phyloP scores from a whole-genome alignment of 768 basidiomycete species.

The Naganishia friedmannii region DNA sequence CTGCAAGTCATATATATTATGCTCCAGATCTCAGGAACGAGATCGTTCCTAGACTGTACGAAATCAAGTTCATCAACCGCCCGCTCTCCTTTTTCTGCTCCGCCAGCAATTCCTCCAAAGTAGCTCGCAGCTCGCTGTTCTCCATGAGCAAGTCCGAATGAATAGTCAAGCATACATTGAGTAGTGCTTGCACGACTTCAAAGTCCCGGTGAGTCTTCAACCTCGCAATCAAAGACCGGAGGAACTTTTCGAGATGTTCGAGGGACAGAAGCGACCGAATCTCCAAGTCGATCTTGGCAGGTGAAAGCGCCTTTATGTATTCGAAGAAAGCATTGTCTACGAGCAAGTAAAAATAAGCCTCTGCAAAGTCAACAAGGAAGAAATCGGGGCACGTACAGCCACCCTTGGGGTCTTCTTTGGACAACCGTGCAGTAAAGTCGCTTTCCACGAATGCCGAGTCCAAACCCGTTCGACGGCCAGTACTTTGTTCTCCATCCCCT shows the following conservation, averaged over 20 bases:
- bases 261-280: constrained; percentile 72
- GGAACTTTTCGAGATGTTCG: constrained; percentile 65
- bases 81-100: constrained; percentile 75
- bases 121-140: constrained; percentile 63
- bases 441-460: constrained; percentile 51
- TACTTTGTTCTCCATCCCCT: constrained; percentile 33
- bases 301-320: constrained; percentile 78
- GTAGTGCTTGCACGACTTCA: constrained; percentile 86
- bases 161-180: constrained; percentile 75
- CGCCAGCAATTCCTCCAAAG: constrained; percentile 61
- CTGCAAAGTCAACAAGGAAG: not conserved
- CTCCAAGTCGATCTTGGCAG: constrained; percentile 86
- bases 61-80: constrained; percentile 58
- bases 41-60: constrained; percentile 52
- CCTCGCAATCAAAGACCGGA: constrained; percentile 69
- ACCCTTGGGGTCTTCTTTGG: constrained; percentile 59
- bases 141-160: constrained; percentile 75
- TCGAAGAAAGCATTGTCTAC: constrained; percentile 78
- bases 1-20: not conserved
- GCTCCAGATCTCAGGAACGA: constrained; percentile 46
- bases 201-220: constrained; percentile 81
- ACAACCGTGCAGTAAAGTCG: constrained; percentile 67
- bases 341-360: not conserved
- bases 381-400: constrained; percentile 63
- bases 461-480: constrained; percentile 50